Base-by-base conservation (phyloP, 208 protist genomes). In the Crithidia brevicula region DNA sequence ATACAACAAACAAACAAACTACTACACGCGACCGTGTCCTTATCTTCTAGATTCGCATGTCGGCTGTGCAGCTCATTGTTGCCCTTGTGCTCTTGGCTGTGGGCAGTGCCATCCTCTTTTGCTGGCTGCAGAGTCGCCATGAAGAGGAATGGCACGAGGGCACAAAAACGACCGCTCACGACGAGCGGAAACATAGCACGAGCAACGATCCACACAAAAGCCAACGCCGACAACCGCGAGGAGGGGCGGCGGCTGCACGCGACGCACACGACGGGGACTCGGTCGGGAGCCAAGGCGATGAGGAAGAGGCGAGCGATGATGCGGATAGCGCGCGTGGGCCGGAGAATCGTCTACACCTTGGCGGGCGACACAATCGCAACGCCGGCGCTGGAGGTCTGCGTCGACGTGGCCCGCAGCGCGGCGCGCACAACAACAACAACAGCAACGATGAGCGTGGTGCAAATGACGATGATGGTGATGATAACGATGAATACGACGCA, bases 401-500 rank as follows among this genome's bases (percentile, higher is more conserved):
- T 1, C 67, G 58, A 38, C 46, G 40, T 1, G 9, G 9, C 22
- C 67, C 33, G 34, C 54, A 58, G 15, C 11, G 15, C 50, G 28
- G 18, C 30, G 3, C 40, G 10, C n/a, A 42, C 31, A 20, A n/a
- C 9, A 51, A 57, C 5, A 36, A 36, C 54, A 36, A 42, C 43
- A 33, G 36, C 25, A 45, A 72, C 31, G 61, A 62, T 25, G 66
- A 67, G 38, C 43, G 10, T 7, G 36, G 75, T 63, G 28, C 46
- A 45, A 47, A 77, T 63, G 28, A 50, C 28, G 68, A 46, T 16
- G 42, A 40, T 33, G 62, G 74, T 8, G 63, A 27, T 15, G 56
- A 54, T 10, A 9, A 59, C 13, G 56, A 31, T 38, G 67, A 50
- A 25, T 45, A 52, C 25, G 61, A 71, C 18, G 76, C 30, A 2